A percentile compares a stretch with the other conserved stretches of the same genome.
Conservation (phyloP, 108 stramenopile genomes). For the Skeletonema menzelii region DNA sequence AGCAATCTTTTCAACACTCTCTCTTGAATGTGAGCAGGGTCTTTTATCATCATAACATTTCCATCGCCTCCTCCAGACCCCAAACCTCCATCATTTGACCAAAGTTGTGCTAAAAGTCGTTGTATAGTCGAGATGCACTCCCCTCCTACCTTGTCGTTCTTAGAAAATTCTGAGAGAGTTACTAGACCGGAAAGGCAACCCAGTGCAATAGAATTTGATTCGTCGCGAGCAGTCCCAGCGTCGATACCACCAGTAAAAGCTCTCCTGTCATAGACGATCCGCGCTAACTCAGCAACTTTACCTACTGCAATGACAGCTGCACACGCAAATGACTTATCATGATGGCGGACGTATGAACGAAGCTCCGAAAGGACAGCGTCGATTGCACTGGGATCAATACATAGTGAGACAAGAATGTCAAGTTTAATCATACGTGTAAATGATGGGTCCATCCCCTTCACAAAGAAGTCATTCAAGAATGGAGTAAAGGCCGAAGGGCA, state of each 20-base stretch:
- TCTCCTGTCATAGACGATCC: conserved; percentile 77
- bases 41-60: conserved; percentile 35
- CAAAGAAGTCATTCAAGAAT: conserved; percentile 94
- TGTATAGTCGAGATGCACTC: conserved; percentile 90
- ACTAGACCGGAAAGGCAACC: conserved; percentile 88
- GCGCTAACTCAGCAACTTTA: conserved; percentile 78
- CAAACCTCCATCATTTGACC: conserved; percentile 11
- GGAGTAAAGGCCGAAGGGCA: conserved; percentile 95
- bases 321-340: conserved; percentile 87
- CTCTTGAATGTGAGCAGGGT: conserved; percentile 68
- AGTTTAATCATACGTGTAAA: conserved; percentile 95
- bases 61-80: conserved; percentile 16
- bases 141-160: conserved; percentile 82
- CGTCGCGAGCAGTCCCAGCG: conserved; percentile 38
- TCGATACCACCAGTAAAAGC: conserved; percentile 49
- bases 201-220: conserved; percentile 79
- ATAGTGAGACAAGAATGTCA: conserved; percentile 89
- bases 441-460: conserved; percentile 91
- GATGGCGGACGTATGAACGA: conserved; percentile 87
- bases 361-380: conserved; percentile 91
- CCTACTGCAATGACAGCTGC: conserved; percentile 92
- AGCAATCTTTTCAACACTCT: conserved; percentile 63
- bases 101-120: conserved; percentile 80
- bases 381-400: conserved; percentile 80
- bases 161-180: conserved; percentile 70